phyloP scores from a whole-genome alignment of 2,329 filamentous ascomycete species.

The Myriosclerotinia duriaeana region DNA sequence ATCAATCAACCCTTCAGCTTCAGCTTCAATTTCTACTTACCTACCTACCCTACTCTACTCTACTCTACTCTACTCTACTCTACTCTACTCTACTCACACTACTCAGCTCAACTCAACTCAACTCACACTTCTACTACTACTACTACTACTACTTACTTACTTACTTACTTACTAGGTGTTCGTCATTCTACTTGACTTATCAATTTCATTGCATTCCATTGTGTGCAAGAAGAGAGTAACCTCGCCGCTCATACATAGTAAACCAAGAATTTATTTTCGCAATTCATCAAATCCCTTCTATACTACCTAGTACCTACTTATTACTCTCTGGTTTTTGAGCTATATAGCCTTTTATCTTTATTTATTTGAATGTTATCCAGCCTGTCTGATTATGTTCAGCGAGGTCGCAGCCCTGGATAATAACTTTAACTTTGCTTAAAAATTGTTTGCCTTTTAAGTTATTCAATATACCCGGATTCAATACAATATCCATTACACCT shows the following conservation, averaged over 20 bases:
- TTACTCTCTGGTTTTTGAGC: not conserved
- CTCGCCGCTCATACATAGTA: not conserved
- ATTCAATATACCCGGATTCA: slow-evolving; percentile 3
- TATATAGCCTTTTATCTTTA: slow-evolving; percentile 6
- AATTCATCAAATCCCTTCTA: not conserved
- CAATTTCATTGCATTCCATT: not conserved
- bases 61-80: not conserved
- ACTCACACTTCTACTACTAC: not conserved
- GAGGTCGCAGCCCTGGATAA: slow-evolving; percentile 20
- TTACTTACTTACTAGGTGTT: too few species aligned
- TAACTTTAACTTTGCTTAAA: slow-evolving; percentile 15
- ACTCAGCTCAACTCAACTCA: too few species aligned
- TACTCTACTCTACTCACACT: not conserved
- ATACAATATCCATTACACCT: slow-evolving; percentile 4
- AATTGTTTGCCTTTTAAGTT: not conserved
- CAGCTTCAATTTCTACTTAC: slow-evolving; percentile 18
- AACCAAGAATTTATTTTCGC: not conserved
- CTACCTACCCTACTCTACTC: not conserved
- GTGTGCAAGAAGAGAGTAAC: not conserved
- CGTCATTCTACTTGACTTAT: not conserved
- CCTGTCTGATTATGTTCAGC: slow-evolving; percentile 24
- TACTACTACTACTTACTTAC: not conserved
- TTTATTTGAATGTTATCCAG: slow-evolving; percentile 15
- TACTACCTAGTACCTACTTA: too few species aligned
- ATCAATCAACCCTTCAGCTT: slow-evolving; percentile 19